Evolutionary conservation across 2,329 filamentous ascomycete species (phyloP).

Genomic region (Dactylellina parvicollis): DNA sequence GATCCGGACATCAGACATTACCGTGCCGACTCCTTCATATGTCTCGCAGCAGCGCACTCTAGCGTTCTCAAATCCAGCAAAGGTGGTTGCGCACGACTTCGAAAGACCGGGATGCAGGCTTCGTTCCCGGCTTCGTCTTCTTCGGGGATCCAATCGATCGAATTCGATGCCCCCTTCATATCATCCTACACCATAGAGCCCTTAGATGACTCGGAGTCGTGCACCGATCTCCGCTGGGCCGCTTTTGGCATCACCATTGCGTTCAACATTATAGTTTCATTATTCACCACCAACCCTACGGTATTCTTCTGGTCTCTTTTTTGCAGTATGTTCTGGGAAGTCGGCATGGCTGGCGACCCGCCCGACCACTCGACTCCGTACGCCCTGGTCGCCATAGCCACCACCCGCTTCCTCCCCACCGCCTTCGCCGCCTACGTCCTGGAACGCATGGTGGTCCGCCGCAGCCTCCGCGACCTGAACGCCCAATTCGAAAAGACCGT

Average conservation of each 20-base stretch:
- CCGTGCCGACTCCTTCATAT: slow-evolving; percentile 88
- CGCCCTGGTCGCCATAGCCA: slow-evolving; percentile 77
- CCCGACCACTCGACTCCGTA: slow-evolving; percentile 75
- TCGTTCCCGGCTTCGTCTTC: slow-evolving; percentile 72
- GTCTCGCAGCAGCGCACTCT: slow-evolving; percentile 83
- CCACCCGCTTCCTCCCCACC: slow-evolving; percentile 85
- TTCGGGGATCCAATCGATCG: slow-evolving; percentile 79
- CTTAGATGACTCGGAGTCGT: slow-evolving; percentile 71
- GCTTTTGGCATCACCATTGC: slow-evolving; percentile 81
- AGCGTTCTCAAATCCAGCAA: slow-evolving; percentile 76
- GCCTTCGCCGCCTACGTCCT: slow-evolving; percentile 88
- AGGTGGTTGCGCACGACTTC: slow-evolving; percentile 84
- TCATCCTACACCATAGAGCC: slow-evolving; percentile 81
- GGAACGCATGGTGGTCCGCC: slow-evolving; percentile 81
- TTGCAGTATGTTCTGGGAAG: slow-evolving; percentile 84
- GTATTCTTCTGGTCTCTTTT: slow-evolving; percentile 89
- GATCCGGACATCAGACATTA: slow-evolving; percentile 70
- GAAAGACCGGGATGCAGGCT: slow-evolving; percentile 74
- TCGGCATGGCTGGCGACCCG: slow-evolving; percentile 88
- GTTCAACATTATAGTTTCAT: slow-evolving; percentile 79
- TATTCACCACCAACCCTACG: slow-evolving; percentile 81
- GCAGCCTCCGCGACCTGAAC: slow-evolving; percentile 75
- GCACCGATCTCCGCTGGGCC: slow-evolving; percentile 79
- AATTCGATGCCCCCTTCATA: slow-evolving; percentile 89
- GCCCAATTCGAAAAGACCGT: slow-evolving; percentile 91